Base-by-base conservation (phyloP, 1,284 basidiomycete species). In the Blastosporella zonata region DNA sequence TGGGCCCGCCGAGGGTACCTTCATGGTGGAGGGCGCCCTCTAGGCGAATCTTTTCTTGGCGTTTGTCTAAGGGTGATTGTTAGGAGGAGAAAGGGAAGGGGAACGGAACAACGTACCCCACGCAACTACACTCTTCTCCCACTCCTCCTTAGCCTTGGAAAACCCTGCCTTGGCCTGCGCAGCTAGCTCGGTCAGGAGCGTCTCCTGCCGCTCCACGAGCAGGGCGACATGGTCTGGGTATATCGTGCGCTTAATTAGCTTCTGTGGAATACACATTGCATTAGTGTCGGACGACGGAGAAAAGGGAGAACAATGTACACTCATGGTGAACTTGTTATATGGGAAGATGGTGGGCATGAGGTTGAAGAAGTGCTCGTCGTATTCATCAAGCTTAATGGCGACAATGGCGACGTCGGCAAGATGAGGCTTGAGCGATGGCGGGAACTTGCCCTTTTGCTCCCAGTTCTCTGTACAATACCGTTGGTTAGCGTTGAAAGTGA, bases 301-400 rank as follows among this genome's bases (percentile, higher is more conserved):
- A 6, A 18, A 27, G 45, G 36, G 8, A 28, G 29, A 20, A 45
- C 31, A 15, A 55, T 81, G 41, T 47, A 87, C 86, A 43, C 73
- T 85, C 87, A 90, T 90, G 0, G 89, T 91, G 66, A 90, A 96
- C 59, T 89, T 87, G 68, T 97, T 97, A 65, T 96, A 96, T 0
- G 93, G 93, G 62, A 97, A 95, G 36, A 96, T 69, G 23, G 72
- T 75, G 0, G 93, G 92, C 82, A 97, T 87, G 31, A 87, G 73
- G 60, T 84, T 86, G 72, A 96, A 96, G 64, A 95, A 96, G 62
- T 90, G 84, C 17, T 95, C 91, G 59, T 93, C 87, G 68, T 94
- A 96, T 64, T 95, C 89, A 65, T 84, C 89, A 29, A 92, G 75
- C 45, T 81, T 74, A 59, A 96, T 83, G 0, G 95, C 95, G 44